A percentile compares a stretch with the other conserved stretches of the same genome.
Evolutionary conservation across 2,329 filamentous ascomycete species (phyloP).

Genomic region (Mycosphaerelloides madeirae): DNA sequence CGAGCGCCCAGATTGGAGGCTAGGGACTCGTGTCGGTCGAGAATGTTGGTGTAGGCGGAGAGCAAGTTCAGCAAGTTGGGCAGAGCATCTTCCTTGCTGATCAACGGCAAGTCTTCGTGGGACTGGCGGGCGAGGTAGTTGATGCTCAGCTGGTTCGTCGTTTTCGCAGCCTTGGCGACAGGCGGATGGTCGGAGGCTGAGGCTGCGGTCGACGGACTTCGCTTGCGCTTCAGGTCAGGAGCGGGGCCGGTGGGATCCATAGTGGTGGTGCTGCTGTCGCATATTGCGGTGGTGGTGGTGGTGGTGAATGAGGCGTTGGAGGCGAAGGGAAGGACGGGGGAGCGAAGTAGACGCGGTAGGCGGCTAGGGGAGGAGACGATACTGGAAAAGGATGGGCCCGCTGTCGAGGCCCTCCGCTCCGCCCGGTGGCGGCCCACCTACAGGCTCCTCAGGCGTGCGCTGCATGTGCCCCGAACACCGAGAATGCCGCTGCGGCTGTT

Average conservation of each 20-base stretch:
- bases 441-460: no score
- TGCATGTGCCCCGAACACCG: no score
- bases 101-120: slow-evolving; percentile 57
- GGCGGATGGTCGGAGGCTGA: slow-evolving; percentile 26
- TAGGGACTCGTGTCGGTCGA: slow-evolving; percentile 80
- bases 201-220: slow-evolving; percentile 36
- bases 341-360: no score
- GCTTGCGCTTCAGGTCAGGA: slow-evolving; percentile 44
- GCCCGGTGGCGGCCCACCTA: no score
- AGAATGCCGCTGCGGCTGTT: no score
- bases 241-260: slow-evolving; percentile 13
- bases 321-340: no score
- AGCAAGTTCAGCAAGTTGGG: slow-evolving; percentile 68
- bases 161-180: slow-evolving; percentile 40
- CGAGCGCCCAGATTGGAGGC: slow-evolving; percentile 80
- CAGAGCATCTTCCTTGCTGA: slow-evolving; percentile 65
- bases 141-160: slow-evolving; percentile 58
- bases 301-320: no score
- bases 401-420: no score
- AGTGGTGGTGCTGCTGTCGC: no score
- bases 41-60: slow-evolving; percentile 75
- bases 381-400: slow-evolving; percentile 1
- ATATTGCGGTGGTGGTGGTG: no score
- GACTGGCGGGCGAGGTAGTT: slow-evolving; percentile 63
- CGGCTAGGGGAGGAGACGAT: slow-evolving; percentile 13